Conservation (phyloP, 225 moss, liverwort and hornwort genomes). For the Climacium dendroides region DNA sequence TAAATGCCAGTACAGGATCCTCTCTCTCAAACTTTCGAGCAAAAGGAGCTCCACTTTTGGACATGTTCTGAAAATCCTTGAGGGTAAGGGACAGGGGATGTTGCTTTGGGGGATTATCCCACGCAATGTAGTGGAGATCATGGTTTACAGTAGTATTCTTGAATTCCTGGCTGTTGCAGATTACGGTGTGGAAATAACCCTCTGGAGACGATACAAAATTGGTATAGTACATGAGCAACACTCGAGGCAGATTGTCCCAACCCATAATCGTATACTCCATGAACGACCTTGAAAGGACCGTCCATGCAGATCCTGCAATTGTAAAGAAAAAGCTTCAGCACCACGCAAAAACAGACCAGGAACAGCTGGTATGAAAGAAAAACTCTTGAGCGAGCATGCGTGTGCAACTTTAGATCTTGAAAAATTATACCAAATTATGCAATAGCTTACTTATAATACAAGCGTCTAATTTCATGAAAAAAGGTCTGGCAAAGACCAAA, state of each 20-base stretch:
- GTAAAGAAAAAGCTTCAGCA: background rate
- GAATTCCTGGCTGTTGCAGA: conserved; percentile 86
- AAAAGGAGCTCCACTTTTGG: conserved; percentile 80
- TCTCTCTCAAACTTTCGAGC: conserved; percentile 76
- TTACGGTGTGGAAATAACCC: conserved; percentile 94
- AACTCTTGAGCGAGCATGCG: background rate
- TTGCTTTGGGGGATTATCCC: conserved; percentile 92
- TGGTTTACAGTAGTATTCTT: conserved; percentile 92
- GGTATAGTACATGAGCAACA: conserved; percentile 93
- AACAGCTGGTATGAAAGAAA: background rate
- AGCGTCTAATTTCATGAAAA: background rate
- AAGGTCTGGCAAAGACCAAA: background rate
- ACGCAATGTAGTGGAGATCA: conserved; percentile 92
- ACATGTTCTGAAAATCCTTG: conserved; percentile 73
- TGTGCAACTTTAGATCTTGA: background rate
- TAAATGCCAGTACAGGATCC: conserved; percentile 58
- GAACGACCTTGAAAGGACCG: conserved; percentile 73
- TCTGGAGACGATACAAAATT: conserved; percentile 99
- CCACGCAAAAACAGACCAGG: background rate
- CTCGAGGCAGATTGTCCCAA: conserved; percentile 93
- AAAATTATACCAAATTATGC: background rate
- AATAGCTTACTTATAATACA: background rate
- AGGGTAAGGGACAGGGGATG: conserved; percentile 66
- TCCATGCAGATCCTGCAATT: conserved; percentile 85
- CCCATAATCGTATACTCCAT: conserved; percentile 83